Percentiles rank a stretch among this genome's conserved stretches.
These are phyloP conservation scores for Beverwykella pulmonaria DNA, from an alignment of 495 filamentous ascomycete species.

Conservation along the genomic window DNA sequence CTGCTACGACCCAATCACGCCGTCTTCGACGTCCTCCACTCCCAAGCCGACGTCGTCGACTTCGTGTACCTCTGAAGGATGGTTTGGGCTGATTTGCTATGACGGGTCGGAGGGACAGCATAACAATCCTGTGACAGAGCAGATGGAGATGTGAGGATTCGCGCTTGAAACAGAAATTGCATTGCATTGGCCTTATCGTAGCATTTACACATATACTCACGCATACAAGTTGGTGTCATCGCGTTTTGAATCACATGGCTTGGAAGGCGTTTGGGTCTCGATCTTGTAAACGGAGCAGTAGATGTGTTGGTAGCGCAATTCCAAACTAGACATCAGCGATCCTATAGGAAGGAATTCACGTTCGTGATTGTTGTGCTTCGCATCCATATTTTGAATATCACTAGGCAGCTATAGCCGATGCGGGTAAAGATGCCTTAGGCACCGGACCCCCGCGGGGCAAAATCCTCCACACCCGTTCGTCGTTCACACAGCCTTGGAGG, in stretches of 20 bases:
- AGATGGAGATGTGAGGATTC: slow-evolving; percentile 23
- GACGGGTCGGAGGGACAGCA: slow-evolving; percentile 8
- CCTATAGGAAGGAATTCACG: too few relatives aligned
- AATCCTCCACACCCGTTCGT: too few relatives aligned
- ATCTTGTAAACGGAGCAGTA: too few relatives aligned
- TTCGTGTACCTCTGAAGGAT: slow-evolving; percentile 32
- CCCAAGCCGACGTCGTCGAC: slow-evolving; percentile 42
- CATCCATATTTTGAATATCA: too few relatives aligned
- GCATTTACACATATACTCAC: too few relatives aligned
- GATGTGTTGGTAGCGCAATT: too few relatives aligned
- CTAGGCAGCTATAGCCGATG: neutral
- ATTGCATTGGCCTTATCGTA: neutral
- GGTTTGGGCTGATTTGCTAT: slow-evolving; percentile 39
- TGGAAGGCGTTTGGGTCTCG: too few relatives aligned
- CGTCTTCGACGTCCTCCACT: slow-evolving; percentile 47
- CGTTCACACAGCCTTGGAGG: neutral
- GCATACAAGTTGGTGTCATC: too few relatives aligned
- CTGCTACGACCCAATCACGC: slow-evolving; percentile 59
- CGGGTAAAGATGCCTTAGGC: neutral
- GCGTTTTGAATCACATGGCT: too few relatives aligned
- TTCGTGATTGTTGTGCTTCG: too few relatives aligned
- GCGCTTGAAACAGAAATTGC: neutral
- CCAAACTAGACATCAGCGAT: too few relatives aligned
- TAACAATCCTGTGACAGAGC: slow-evolving; percentile 5
- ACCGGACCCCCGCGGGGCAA: too few relatives aligned